A percentile compares a stretch with the other conserved stretches of the same genome.
phyloP scores from a whole-genome alignment of 306 rosid genomes.

The Pterocarpus santalinus region DNA sequence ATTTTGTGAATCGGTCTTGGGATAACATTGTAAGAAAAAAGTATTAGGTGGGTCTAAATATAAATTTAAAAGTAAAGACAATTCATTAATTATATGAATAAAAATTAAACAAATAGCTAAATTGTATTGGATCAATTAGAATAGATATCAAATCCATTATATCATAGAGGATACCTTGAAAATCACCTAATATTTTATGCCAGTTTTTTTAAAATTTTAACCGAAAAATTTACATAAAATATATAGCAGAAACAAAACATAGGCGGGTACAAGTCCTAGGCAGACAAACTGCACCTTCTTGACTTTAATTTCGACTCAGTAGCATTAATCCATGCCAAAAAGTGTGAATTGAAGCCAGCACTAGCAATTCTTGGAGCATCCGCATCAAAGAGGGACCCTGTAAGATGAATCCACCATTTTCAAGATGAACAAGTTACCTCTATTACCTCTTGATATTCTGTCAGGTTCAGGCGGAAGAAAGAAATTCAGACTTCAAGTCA shows the following conservation, averaged over 20 bases:
- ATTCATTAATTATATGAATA: no score
- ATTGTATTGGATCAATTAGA: no score
- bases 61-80: no score
- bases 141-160: no score
- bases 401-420: conserved; percentile 91
- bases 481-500: conserved; percentile 25
- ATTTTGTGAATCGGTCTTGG: no score
- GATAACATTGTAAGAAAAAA: no score
- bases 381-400: conserved; percentile 69
- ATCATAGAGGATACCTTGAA: no score
- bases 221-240: neutral
- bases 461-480: conserved; percentile 16
- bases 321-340: neutral
- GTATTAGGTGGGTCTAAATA: no score
- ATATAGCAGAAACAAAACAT: neutral
- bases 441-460: conserved; percentile 90
- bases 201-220: no score
- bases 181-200: no score
- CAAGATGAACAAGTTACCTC: conserved; percentile 86
- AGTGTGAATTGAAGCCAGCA: neutral
- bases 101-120: no score
- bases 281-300: conserved; percentile 5
- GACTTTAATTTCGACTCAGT: conserved; percentile 18
- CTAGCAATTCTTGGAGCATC: neutral
- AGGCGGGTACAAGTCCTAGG: neutral